Percentiles rank a stretch among this genome's conserved stretches.
These are phyloP conservation scores for Macrophomina tecta DNA, from an alignment of 2,329 filamentous ascomycete genomes.

Conservation along the genomic window DNA sequence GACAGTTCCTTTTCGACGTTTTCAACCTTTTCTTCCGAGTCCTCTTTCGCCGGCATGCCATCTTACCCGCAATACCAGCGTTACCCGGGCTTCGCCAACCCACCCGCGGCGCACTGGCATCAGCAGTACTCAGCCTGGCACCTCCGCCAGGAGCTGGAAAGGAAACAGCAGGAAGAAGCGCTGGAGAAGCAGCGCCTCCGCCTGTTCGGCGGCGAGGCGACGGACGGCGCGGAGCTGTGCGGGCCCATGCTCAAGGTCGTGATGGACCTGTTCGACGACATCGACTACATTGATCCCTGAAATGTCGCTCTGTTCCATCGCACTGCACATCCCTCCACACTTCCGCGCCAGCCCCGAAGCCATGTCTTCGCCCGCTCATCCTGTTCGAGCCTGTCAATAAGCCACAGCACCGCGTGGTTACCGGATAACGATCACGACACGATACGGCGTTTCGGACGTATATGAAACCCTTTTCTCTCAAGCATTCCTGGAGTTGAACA, in stretches of 20 bases:
- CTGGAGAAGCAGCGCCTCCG: constrained; percentile 46
- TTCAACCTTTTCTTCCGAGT: constrained; percentile 36
- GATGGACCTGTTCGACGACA: constrained; percentile 51
- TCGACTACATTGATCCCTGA: constrained; percentile 53
- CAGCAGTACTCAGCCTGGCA: constrained; percentile 47
- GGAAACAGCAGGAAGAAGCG: constrained; percentile 25
- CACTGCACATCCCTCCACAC: not conserved
- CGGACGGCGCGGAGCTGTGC: constrained; percentile 50
- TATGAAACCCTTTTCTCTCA: not conserved
- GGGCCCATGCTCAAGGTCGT: constrained; percentile 56
- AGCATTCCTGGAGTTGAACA: not conserved
- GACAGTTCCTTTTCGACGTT: constrained; percentile 27
- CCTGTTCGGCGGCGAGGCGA: constrained; percentile 51
- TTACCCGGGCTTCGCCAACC: constrained; percentile 31
- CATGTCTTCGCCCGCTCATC: not conserved
- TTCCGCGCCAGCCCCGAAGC: not conserved
- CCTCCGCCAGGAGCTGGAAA: constrained; percentile 36
- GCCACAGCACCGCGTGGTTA: not conserved
- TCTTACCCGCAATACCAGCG: constrained; percentile 33
- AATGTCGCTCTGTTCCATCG: not conserved
- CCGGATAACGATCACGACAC: not conserved
- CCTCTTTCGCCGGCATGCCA: constrained; percentile 41
- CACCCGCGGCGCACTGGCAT: constrained; percentile 42
- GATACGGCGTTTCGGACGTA: constrained; percentile 7
- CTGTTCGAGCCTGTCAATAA: not conserved